phyloP scores from a whole-genome alignment of 2,329 filamentous ascomycete genomes.

The Colletotrichum sp. region DNA sequence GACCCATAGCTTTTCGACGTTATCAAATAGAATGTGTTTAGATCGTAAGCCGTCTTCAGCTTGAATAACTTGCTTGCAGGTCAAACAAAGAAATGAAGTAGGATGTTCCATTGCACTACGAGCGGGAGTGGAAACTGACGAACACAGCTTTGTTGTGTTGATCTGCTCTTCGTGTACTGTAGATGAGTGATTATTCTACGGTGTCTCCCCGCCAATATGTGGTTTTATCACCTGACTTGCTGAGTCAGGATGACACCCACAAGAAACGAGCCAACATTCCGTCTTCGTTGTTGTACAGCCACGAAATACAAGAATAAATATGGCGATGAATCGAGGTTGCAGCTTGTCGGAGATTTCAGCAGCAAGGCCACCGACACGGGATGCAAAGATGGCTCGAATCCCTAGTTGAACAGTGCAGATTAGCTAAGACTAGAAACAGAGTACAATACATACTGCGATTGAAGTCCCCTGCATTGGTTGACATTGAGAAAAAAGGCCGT shows the following conservation, averaged over 20 bases:
- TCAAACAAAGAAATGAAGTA: neutral
- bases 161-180: neutral
- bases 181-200: neutral
- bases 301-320: neutral
- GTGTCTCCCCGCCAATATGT: neutral
- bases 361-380: neutral
- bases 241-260: neutral
- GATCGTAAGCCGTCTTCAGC: neutral
- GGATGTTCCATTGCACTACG: neutral
- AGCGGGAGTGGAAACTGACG: neutral
- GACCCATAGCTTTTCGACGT: neutral
- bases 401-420: neutral
- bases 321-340: neutral
- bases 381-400: neutral
- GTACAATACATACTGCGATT: neutral
- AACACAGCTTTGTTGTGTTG: neutral
- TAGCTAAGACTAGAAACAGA: accelerated
- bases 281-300: neutral
- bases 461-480: accelerated
- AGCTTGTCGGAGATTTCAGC: neutral
- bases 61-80: neutral
- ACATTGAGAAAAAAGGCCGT: neutral
- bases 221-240: neutral
- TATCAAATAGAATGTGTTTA: neutral
- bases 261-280: neutral